These are phyloP conservation scores for Bretschneidera sinensis DNA, from an alignment of 345 rosid species.

Conservation along the genomic window DNA sequence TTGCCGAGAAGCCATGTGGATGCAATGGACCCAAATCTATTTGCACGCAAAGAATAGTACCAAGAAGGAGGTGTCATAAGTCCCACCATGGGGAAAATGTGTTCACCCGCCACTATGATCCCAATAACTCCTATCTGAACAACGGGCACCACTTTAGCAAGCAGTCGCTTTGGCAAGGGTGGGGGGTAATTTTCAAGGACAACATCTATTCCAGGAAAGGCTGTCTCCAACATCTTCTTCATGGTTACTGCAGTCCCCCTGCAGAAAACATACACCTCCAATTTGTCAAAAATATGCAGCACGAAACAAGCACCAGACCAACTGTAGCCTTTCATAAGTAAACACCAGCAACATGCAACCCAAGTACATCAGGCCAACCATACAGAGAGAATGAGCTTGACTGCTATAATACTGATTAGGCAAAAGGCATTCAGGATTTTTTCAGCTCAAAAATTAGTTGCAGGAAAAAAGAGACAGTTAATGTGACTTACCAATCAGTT, in stretches of 20 bases:
- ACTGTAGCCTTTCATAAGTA: not conserved
- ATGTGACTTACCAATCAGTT: too few relatives aligned
- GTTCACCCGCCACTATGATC: slow-evolving; percentile 73
- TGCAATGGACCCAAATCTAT: slow-evolving; percentile 84
- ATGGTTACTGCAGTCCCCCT: slow-evolving; percentile 77
- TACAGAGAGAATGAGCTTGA: too few relatives aligned
- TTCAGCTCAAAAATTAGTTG: too few relatives aligned
- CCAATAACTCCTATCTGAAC: slow-evolving; percentile 72
- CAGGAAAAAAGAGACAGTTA: too few relatives aligned
- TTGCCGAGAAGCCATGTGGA: slow-evolving; percentile 88
- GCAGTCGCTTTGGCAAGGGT: slow-evolving; percentile 61
- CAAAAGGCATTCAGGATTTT: too few relatives aligned
- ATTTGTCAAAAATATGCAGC: not conserved
- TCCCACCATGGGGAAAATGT: slow-evolving; percentile 70
- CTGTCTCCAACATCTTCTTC: slow-evolving; percentile 78
- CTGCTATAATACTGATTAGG: too few relatives aligned
- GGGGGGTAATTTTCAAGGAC: slow-evolving; percentile 76
- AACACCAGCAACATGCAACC: too few relatives aligned
- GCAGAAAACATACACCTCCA: not conserved
- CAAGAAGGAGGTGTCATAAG: slow-evolving; percentile 61
- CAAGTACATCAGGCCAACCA: too few relatives aligned
- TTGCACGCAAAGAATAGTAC: slow-evolving; percentile 65
- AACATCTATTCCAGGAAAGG: slow-evolving; percentile 76
- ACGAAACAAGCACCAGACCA: not conserved
- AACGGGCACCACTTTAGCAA: slow-evolving; percentile 58